These are phyloP conservation scores for Brassica incana DNA, from an alignment of 345 rosid genomes.

Conservation along the genomic window DNA sequence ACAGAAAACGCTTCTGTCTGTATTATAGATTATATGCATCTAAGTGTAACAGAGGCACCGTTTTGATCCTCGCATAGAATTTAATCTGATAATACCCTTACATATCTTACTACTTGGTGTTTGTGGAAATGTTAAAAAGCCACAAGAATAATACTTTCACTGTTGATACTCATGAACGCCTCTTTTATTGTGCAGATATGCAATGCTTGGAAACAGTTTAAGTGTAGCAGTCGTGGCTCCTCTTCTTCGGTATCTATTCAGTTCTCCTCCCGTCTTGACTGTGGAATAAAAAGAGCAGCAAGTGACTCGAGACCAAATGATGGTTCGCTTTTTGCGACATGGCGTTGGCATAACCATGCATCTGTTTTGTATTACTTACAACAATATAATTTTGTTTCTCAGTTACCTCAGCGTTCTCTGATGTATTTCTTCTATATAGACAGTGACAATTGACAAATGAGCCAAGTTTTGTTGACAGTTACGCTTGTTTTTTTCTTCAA, in stretches of 20 bases:
- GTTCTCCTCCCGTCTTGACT: conserved; percentile 44
- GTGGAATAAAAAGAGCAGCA: conserved; percentile 1
- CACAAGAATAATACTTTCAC: not conserved
- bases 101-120: not conserved
- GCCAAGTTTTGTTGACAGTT: not conserved
- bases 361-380: not conserved
- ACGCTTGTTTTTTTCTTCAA: not conserved
- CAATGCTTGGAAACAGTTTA: conserved; percentile 90
- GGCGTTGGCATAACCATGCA: not conserved
- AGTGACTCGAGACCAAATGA: not conserved
- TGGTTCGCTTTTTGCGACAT: not conserved
- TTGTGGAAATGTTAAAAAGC: not conserved
- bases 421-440: not conserved
- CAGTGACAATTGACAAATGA: not conserved
- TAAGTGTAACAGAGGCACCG: not conserved
- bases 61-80: not conserved
- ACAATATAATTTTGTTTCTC: too few relatives aligned
- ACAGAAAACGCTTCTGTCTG: not conserved
- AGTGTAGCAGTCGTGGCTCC: conserved; percentile 90
- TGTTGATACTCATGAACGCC: not conserved
- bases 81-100: not conserved
- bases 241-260: conserved; percentile 65
- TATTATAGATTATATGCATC: not conserved
- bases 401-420: not conserved
- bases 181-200: conserved; percentile 47